Conservation (phyloP, 441 rosid genomes). For the Cnidoscolus chayamansa region DNA sequence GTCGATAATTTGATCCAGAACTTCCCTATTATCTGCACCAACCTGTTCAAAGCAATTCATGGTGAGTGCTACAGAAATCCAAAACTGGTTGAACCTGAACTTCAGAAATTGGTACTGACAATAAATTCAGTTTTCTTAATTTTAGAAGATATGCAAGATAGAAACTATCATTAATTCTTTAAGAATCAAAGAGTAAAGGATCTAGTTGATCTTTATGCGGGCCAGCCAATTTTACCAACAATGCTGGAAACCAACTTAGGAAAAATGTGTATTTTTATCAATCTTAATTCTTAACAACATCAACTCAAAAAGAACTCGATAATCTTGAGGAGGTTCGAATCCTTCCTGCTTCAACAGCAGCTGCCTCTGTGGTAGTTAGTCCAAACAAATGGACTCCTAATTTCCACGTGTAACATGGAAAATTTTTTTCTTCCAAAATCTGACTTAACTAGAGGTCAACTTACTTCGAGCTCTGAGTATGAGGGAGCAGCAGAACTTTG, state of each 20-base stretch:
- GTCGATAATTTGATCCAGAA: conserved; percentile 83
- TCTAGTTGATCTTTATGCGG: not conserved
- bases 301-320: not conserved
- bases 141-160: not conserved
- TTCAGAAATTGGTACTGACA: not conserved
- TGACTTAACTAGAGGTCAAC: conserved; percentile 23
- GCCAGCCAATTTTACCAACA: not conserved
- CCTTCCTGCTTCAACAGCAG: not conserved
- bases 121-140: not conserved
- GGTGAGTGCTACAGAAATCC: conserved; percentile 3
- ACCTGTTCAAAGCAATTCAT: conserved; percentile 49
- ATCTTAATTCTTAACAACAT: not conserved
- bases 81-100: not conserved
- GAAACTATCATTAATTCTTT: not conserved
- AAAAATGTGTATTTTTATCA: not conserved
- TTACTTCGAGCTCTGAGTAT: conserved; percentile 88
- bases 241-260: not conserved
- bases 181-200: not conserved
- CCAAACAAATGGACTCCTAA: conserved; percentile 8
- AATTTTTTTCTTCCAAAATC: conserved; percentile 7
- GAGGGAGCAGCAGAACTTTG: conserved; percentile 67
- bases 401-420: not conserved
- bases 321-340: not conserved
- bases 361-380: not conserved
- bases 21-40: conserved; percentile 71